Evolutionary conservation across 2,329 filamentous ascomycete genomes (phyloP), one percentile per base, ranked within the genome.

Genomic region (Fusarium austroafricanum): DNA sequence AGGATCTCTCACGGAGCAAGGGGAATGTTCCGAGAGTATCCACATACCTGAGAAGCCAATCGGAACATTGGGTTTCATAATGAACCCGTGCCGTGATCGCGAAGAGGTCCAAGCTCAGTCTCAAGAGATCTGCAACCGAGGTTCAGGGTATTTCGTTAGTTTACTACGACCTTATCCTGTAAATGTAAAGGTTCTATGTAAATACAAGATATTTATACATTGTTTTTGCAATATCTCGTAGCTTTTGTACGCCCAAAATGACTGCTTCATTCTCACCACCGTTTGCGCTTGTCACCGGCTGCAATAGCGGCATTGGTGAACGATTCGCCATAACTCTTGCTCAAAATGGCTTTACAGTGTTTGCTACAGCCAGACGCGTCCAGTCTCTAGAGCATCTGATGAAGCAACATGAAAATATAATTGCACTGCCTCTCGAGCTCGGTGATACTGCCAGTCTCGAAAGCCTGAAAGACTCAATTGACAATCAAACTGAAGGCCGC

Each of bases 401-500:
- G 10, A 10, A 3, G 2, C 17, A 42, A 5, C 6, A 50, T 28
- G 3, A 6, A 18, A 50, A 42, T 7, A n/a, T 50, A 1, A 17
- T 50, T 3, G 33, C 23, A 5, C 10, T 50, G 1, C n/a, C 47
- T 29, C 10, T 42, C 1, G 33, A 50, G 14, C 47, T 50, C 1
- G 2, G 10, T 3, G 23, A 42, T 1, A 4, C 14, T 0, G 11
- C 2, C 0, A 50, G 47, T 1, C 1, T 28, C 10, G 7, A 42
- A 10, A 5, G 0, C 2, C 33, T 50, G 6, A 8, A 10, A n/a
- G 5, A 26, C 10, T 20, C 33, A 1, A 18, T 50, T 17, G 6
- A 8, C 1, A 20, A 20, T 10, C 9, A 14, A 12, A n/a, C 33
- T 1, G 3, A 6, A 10, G 33, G 47, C 3, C 47, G 47, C 0